Evolutionary conservation across 768 basidiomycete genomes (phyloP).

Genomic region (Podaxis mareebaensis): DNA sequence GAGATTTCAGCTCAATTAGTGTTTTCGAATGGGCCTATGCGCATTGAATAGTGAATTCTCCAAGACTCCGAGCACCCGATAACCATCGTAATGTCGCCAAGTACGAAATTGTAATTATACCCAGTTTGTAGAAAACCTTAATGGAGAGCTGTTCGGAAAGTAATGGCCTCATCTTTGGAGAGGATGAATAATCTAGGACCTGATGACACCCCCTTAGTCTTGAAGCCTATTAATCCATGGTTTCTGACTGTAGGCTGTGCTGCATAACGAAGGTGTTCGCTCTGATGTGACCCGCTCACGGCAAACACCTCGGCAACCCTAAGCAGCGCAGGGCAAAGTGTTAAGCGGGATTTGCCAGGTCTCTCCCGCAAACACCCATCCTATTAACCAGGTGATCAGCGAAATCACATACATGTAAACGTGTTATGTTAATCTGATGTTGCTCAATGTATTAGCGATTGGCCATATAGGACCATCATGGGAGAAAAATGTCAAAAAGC

Average conservation of each 20-base stretch:
- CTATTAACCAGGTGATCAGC: neutral
- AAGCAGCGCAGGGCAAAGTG: neutral
- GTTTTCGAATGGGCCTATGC: neutral
- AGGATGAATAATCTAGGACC: constrained; percentile 1
- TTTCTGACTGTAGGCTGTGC: neutral
- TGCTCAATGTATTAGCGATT: neutral
- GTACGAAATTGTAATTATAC: neutral
- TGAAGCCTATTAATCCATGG: neutral
- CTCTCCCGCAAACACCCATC: neutral
- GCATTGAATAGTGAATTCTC: neutral
- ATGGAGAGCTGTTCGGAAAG: neutral
- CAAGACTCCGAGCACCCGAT: neutral
- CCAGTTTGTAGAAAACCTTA: constrained; percentile 1
- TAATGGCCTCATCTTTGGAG: neutral
- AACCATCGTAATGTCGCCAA: neutral
- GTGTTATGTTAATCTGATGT: neutral
- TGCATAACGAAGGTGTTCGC: neutral
- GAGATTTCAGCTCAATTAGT: neutral
- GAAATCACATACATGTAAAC: neutral
- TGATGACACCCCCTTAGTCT: constrained; percentile 8
- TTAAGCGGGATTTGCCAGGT: neutral
- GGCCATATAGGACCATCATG: neutral
- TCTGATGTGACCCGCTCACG: neutral
- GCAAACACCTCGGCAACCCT: neutral
- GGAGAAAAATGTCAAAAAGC: neutral